Conservation (phyloP, 2,329 filamentous ascomycete genomes). For the Neospermospora avenae region DNA sequence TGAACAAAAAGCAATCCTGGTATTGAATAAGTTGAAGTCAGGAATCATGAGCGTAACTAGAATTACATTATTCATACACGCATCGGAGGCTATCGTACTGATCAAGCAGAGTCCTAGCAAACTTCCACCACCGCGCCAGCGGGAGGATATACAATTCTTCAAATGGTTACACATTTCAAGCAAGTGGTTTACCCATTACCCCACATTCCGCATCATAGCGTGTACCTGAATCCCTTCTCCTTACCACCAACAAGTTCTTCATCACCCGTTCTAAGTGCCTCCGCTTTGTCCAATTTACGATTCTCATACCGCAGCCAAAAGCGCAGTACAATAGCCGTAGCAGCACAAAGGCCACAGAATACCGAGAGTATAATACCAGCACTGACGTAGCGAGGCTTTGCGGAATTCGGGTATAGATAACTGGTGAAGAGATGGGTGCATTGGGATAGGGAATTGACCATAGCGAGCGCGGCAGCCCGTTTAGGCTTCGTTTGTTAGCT, state of each 20-base stretch:
- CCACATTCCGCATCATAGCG: no score
- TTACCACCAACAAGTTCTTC: neutral
- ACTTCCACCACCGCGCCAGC: no score
- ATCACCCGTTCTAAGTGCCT: constrained; percentile 1
- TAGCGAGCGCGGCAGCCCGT: constrained; percentile 36
- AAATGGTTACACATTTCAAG: no score
- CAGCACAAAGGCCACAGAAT: neutral
- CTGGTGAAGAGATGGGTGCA: constrained; percentile 38
- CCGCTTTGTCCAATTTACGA: constrained; percentile 1
- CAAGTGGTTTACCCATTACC: no score
- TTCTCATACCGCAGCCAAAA: constrained; percentile 6
- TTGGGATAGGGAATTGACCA: constrained; percentile 39
- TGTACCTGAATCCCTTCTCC: constrained; percentile 6
- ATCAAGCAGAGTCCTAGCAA: no score
- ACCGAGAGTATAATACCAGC: constrained; percentile 13
- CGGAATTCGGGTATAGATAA: constrained; percentile 28
- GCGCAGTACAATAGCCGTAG: constrained; percentile 1
- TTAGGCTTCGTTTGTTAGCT: constrained; percentile 28
- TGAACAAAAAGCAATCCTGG: no score
- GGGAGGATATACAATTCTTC: no score
- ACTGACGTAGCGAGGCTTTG: constrained; percentile 31
- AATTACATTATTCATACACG: no score
- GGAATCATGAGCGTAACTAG: no score
- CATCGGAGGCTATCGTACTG: no score
- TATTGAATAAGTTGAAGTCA: no score